Base-by-base conservation (phyloP, 140 eudicot species). In the Stevia rebaudiana region DNA sequence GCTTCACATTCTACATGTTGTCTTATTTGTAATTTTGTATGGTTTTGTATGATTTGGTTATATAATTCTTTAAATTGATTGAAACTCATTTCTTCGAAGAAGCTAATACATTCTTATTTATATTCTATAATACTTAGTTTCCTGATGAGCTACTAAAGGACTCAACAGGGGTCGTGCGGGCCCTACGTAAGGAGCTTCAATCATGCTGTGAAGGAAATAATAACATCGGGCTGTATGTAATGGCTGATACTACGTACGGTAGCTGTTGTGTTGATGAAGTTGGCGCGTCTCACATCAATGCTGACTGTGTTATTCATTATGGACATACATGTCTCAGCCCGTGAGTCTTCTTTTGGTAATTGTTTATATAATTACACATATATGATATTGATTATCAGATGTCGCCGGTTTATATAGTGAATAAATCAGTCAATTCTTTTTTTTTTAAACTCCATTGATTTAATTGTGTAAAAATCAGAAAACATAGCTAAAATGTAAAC, bases 241-340 rank as follows among this genome's bases (percentile, higher is more conserved):
- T 94, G 99, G 99, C 97, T 13, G 99, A 94, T 79, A 88, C 97
- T n/a, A 76, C 95, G 3, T 94, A 83, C 15, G 97, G 99, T 13
- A 94, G 95, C 63, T 94, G 99, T 70, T 94, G 99, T 52, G 90
- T 88, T 52, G 99, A 94, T 65, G 99, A 94, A 67, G 97, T 88
- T 30, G 97, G 90, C 47, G 98, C 98, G 6, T 76, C 90, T 50
- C 99, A 94, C 70, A 84, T 83, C 36, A 84, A 76, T 79, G 98
- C 98, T 3, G 86, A 92, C 18, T 85, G 96, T 37, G 98, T 92
- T 65, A 59, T 88, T 76, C 99, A 94, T 80, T 94, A 83, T 70
- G 97, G 98, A 18, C 98, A 83, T 70, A 85, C 99, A 2, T 94
- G 97, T 81, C 82, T 94, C 65, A 94, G 99, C 81, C 88, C 83